A percentile compares a stretch with the other conserved stretches of the same genome.
Conservation (phyloP, 495 filamentous ascomycete genomes). For the Aspergillus diversus region DNA sequence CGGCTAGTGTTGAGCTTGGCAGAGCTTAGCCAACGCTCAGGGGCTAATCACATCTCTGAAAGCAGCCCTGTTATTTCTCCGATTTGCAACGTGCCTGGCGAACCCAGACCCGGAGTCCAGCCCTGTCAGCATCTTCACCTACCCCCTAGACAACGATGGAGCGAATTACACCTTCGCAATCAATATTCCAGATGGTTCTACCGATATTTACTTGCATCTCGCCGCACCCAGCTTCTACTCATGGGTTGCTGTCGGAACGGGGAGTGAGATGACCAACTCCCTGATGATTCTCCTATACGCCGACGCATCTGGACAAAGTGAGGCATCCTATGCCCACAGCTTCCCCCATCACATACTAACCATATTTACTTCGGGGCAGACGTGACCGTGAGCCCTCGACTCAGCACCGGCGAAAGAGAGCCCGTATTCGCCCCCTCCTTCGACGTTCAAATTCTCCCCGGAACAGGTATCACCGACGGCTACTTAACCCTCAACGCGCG, state of each 20-base stretch:
- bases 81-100: not conserved
- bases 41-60: not conserved
- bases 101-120: not conserved
- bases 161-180: conserved; percentile 1
- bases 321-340: not conserved
- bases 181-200: conserved; percentile 3
- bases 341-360: not conserved
- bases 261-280: not conserved
- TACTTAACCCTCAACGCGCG: not conserved
- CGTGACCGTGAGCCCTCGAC: conserved; percentile 1
- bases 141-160: not conserved
- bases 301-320: not conserved
- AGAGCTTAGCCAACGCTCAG: not conserved
- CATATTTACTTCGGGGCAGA: not conserved
- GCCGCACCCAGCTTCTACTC: not conserved
- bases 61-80: not conserved
- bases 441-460: not conserved
- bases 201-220: conserved; percentile 1
- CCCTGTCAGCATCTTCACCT: not conserved
- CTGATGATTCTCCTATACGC: conserved; percentile 1
- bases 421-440: conserved; percentile 1
- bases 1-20: not conserved
- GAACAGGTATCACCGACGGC: not conserved
- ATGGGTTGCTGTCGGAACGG: conserved; percentile 3
- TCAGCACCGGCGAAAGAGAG: not conserved